Conservation (phyloP, 805 yeast genomes). For the Candida boidinii region DNA sequence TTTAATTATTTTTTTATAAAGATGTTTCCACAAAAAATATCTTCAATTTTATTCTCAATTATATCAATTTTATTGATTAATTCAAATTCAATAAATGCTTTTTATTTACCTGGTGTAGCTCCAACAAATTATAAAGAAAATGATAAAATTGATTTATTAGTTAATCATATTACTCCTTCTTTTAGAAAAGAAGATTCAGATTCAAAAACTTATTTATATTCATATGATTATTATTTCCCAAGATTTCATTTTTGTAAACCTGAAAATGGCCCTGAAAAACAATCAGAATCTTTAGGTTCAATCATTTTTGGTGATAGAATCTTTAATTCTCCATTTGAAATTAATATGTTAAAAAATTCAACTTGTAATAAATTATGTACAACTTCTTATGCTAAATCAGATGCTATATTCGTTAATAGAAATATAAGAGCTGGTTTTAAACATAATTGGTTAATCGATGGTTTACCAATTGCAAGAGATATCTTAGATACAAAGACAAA, state of each 20-base stretch:
- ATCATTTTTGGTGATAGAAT: conserved; percentile 94
- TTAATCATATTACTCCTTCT: conserved; percentile 86
- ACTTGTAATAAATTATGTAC: conserved; percentile 64
- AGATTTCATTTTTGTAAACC: conserved; percentile 83
- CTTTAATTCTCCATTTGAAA: conserved; percentile 81
- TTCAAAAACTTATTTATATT: conserved; percentile 51
- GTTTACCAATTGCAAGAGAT: conserved; percentile 80
- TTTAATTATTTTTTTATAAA: no score
- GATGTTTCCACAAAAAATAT: no score
- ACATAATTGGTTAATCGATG: conserved; percentile 92
- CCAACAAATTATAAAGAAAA: conserved; percentile 79
- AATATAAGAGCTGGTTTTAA: conserved; percentile 75
- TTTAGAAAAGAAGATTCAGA: conserved; percentile 32
- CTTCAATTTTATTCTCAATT: not conserved
- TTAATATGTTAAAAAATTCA: conserved; percentile 68
- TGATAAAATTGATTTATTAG: conserved; percentile 68
- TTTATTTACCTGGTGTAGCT: conserved; percentile 93
- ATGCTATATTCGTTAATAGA: conserved; percentile 67
- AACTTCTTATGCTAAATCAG: conserved; percentile 49
- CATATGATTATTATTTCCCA: conserved; percentile 77
- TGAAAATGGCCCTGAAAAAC: conserved; percentile 52
- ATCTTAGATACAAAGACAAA: conserved; percentile 50
- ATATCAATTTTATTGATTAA: not conserved
- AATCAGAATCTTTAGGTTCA: conserved; percentile 86
- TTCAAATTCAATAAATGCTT: conserved; percentile 47